Evolutionary conservation across 2,329 filamentous ascomycete genomes (phyloP), one percentile per base, ranked within the genome.

Genomic region (Aspergillus persii): DNA sequence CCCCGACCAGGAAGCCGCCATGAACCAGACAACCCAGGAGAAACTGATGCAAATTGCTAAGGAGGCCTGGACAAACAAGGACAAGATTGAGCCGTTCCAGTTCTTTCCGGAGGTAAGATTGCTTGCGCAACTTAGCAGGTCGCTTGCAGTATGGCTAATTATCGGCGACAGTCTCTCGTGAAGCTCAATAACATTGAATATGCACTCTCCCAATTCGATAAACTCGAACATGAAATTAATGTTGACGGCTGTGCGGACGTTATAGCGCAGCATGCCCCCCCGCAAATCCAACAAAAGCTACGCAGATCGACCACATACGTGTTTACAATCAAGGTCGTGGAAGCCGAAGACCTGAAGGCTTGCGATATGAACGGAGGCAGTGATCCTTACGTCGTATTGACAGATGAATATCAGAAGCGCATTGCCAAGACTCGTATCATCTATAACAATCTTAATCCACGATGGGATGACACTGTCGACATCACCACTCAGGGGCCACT

Each of bases 141-240:
- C 26, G 27, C n/a, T 12, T n/a, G 33, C 36, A 8, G 15, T 9
- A 44, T 54, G 15, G 30, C 52, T 68, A 53, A 66, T 44, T 12
- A 41, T 54, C 75, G 79, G 69, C 79, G 65, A 47, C 66, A 96
- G 91, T 97, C 93, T 4, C 90, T 99, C 68, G 92, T 99, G 62
- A 99, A 98, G 77, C 84, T 99, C 66, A 99, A 99, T 81, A 96
- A 99, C 70, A 88, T 99, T 64, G 94, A 97, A 76, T 98, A 92
- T 76, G 94, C 93, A 4, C 92, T 96, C 78, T 85, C 92, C 58
- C 91, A 96, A 70, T 83, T 99, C 54, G 95, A 99, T 73, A 92
- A 90, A 74, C 83, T 99, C 6, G 94, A 98, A 73, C 88, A 86
- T 70, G 86, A 89, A 59, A 91, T 98, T 81, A 93, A 97, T 68